These are phyloP conservation scores for Arthrobotrys sinensis DNA, from an alignment of 2,329 filamentous ascomycete genomes.

Conservation along the genomic window DNA sequence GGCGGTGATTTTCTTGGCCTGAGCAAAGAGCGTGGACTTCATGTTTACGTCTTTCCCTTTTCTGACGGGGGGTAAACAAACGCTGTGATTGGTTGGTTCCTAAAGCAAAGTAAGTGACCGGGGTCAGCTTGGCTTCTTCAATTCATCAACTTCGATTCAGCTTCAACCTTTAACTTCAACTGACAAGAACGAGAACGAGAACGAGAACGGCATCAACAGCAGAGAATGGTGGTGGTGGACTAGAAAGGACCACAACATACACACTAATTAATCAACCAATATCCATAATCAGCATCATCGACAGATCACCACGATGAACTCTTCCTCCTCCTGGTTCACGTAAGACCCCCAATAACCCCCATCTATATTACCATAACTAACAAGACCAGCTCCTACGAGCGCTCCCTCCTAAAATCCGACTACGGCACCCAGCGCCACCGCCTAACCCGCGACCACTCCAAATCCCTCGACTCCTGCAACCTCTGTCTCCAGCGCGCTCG, in stretches of 20 bases:
- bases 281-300: background rate
- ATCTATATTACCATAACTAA: background rate
- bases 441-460: conserved; percentile 89
- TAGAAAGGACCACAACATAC: background rate
- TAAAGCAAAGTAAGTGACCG: too few species aligned
- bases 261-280: background rate
- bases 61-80: conserved; percentile 49
- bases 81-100: conserved; percentile 47
- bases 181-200: background rate
- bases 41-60: conserved; percentile 56
- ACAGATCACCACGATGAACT: conserved; percentile 70
- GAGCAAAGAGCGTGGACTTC: conserved; percentile 34
- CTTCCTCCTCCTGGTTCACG: conserved; percentile 92
- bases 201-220: background rate
- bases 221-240: background rate
- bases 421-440: conserved; percentile 89
- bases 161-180: background rate
- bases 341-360: conserved; percentile 35
- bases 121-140: background rate
- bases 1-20: conserved; percentile 38
- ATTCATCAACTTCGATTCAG: background rate
- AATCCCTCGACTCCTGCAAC: conserved; percentile 89
- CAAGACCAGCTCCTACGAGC: conserved; percentile 79
- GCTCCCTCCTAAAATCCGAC: conserved; percentile 82
- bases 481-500: conserved; percentile 87